These are phyloP conservation scores for Stipa capillata DNA, from an alignment of 176 grass and related monocot genomes.

Conservation along the genomic window DNA sequence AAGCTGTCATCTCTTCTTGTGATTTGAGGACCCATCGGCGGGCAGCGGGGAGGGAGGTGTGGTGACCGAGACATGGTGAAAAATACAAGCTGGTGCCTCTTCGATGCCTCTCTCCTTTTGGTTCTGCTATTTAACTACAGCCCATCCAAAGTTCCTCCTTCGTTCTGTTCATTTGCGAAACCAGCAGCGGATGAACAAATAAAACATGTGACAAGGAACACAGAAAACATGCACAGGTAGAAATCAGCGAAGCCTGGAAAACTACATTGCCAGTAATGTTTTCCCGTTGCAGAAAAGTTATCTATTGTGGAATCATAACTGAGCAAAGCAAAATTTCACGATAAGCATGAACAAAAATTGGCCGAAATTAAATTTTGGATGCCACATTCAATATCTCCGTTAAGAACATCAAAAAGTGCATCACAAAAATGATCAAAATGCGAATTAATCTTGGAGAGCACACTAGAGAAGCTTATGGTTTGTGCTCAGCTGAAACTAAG, in stretches of 20 bases:
- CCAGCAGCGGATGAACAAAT: conserved; percentile 2
- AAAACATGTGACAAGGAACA: conserved; percentile 29
- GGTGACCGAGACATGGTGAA: conserved; percentile 66
- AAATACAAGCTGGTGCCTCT: background rate
- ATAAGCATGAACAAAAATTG: background rate
- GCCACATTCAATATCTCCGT: background rate
- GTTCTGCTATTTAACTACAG: conserved; percentile 11
- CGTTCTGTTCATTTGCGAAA: conserved; percentile 28
- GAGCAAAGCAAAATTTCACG: conserved; percentile 14
- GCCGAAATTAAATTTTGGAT: background rate
- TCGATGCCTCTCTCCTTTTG: background rate
- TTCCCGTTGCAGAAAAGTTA: background rate
- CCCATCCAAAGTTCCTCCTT: conserved; percentile 16
- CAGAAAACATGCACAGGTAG: background rate
- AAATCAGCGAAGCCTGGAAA: conserved; percentile 13
- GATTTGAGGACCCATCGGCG: conserved; percentile 45
- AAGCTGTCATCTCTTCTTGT: conserved; percentile 38
- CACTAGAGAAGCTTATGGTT: background rate
- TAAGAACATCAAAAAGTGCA: background rate
- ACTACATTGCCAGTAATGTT: conserved; percentile 8
- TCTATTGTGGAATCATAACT: conserved; percentile 13
- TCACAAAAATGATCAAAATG: background rate
- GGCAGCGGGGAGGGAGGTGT: conserved; percentile 84
- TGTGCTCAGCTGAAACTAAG: background rate
- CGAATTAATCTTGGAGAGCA: background rate